Evolutionary conservation across 1,284 basidiomycete genomes (phyloP).

Genomic region (Cryptococcus sp.): DNA sequence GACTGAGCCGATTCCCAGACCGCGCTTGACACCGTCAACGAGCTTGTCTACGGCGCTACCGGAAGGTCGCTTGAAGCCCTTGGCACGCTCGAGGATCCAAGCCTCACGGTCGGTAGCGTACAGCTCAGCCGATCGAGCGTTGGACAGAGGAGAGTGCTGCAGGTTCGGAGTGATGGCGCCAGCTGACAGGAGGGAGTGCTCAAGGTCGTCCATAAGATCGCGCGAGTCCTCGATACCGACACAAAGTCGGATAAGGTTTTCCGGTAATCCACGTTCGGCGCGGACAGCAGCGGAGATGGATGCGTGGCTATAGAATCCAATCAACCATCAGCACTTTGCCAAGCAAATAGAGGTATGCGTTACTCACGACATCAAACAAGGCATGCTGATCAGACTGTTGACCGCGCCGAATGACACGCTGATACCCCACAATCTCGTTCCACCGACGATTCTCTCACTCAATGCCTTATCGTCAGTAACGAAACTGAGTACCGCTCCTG

Average conservation of each 20-base stretch:
- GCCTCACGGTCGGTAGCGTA: conserved; percentile 40
- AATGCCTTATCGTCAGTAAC: conserved; percentile 88
- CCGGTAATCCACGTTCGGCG: conserved; percentile 90
- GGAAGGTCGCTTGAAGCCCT: conserved; percentile 42
- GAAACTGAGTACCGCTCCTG: conserved; percentile 93
- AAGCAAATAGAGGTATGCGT: conserved; percentile 6
- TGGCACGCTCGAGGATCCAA: conserved; percentile 51
- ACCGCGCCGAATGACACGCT: conserved; percentile 98
- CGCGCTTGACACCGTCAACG: conserved; percentile 38
- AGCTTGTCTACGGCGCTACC: conserved; percentile 28
- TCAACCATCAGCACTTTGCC: conserved; percentile 1
- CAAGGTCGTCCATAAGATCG: conserved; percentile 93
- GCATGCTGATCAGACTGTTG: conserved; percentile 98
- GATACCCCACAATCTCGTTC: conserved; percentile 93
- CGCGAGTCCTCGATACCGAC: conserved; percentile 96
- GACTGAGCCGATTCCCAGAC: conserved; percentile 19
- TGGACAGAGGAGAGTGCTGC: conserved; percentile 30
- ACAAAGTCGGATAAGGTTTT: conserved; percentile 96
- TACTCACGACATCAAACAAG: conserved; percentile 97
- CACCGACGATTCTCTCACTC: conserved; percentile 90
- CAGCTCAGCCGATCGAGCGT: conserved; percentile 35
- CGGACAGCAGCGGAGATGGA: conserved; percentile 93
- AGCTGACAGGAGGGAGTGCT: conserved; percentile 85
- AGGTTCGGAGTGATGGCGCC: conserved; percentile 68
- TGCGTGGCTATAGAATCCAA: conserved; percentile 69